Evolutionary conservation across 202 grass and related monocot genomes (phyloP), one percentile per base, ranked within the genome.

Genomic region (Zizania palustris): DNA sequence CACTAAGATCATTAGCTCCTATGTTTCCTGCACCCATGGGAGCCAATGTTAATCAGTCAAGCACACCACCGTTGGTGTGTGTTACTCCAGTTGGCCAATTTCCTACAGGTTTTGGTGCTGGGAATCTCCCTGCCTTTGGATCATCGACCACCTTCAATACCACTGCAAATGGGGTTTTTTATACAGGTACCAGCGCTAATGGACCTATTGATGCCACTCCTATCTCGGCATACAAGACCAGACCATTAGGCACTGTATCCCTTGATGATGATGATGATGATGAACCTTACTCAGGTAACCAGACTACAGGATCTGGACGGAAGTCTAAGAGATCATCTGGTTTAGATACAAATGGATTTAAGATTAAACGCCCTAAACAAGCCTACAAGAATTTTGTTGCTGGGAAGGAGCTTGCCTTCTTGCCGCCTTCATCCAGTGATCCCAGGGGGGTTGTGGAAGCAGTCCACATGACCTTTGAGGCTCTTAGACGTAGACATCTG

Each of bases 381-480:
- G 22, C 48, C 12, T 85, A 86, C 71, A 85, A 59, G 60, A 87
- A 90, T 83, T 73, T 78, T 77, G 67, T 85, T 67, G 72, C 82
- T 55, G 85, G 82, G 55, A 85, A 82, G 43, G 81, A 83, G 12
- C 88, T 93, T 69, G 48, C 79, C 73, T 90, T 91, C 78, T 67
- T 89, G 63, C 65, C 90, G 28, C 63, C 88, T 81, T 49, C 75
- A 45, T 63, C 68, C 41, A 69, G 72, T 84, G 48, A 89, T 74
- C 86, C 90, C 11, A 89, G 93, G 67, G 93, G 91, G 34, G 76
- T 78, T 35, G 90, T 97, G 65, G 93, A 97, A 67, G 53, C 82
- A 68, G 88, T 93, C 76, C 82, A 93, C 67, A 84, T 91, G 93
- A 87, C 76, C 71, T 97, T 93, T 35, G 91, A 94, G 79, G 91